Conservation (phyloP, 805 yeast genomes). For the Candida sithepensis region DNA sequence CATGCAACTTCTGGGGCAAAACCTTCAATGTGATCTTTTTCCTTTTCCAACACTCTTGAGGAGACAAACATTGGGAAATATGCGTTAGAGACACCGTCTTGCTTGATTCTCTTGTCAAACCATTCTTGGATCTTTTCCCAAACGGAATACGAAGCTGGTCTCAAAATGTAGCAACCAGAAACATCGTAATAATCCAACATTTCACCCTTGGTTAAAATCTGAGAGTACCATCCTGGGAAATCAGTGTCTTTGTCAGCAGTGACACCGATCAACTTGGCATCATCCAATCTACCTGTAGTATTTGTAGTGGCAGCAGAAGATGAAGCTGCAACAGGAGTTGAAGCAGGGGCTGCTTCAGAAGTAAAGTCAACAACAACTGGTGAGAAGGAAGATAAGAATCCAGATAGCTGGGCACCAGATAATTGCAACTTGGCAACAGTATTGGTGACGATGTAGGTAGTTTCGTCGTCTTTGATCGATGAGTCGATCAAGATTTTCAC, state of each 20-base stretch:
- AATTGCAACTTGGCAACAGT: constrained; percentile 50
- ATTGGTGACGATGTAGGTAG: constrained; percentile 42
- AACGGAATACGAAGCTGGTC: constrained; percentile 90
- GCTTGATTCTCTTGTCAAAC: constrained; percentile 79
- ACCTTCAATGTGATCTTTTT: constrained; percentile 98
- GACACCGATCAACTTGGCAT: constrained; percentile 91
- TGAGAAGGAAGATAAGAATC: constrained; percentile 51
- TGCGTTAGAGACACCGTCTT: constrained; percentile 88
- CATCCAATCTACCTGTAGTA: constrained; percentile 57
- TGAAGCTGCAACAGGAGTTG: constrained; percentile 31
- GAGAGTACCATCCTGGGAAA: constrained; percentile 97
- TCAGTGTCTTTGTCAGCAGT: constrained; percentile 90
- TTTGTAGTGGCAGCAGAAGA: constrained; percentile 25
- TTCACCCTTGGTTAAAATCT: constrained; percentile 93
- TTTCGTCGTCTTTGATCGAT: constrained; percentile 37
- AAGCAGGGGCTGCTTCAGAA: constrained; percentile 38
- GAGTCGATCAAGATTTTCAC: constrained; percentile 59
- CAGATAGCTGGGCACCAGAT: constrained; percentile 43
- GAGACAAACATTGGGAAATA: constrained; percentile 99
- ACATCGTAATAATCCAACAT: constrained; percentile 98
- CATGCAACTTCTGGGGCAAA: constrained; percentile 99
- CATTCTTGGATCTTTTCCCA: constrained; percentile 94
- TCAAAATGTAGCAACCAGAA: constrained; percentile 95
- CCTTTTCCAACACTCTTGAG: constrained; percentile 86
- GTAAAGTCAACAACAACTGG: constrained; percentile 51